A percentile compares a stretch with the other conserved stretches of the same genome.
These are phyloP conservation scores for Tetraselmis striata DNA, from an alignment of 139 green algal species.

Conservation along the genomic window DNA sequence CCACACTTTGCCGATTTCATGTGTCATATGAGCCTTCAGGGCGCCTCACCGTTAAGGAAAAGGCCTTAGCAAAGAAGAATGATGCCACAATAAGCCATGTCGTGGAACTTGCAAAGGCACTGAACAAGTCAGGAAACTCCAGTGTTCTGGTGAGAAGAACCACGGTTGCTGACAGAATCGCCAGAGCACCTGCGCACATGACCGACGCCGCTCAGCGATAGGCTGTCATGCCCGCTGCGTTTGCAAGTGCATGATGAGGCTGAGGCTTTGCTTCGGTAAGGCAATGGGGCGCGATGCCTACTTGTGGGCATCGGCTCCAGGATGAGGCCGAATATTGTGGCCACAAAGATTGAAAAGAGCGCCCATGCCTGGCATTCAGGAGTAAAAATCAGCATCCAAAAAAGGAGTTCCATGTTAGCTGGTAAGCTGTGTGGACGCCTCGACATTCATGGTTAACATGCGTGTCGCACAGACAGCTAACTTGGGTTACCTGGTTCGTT, in stretches of 20 bases:
- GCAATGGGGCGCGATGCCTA: neutral
- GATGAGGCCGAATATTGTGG: slow-evolving; percentile 5
- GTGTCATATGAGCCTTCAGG: neutral
- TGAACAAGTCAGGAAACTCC: neutral
- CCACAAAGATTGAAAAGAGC: slow-evolving; percentile 7
- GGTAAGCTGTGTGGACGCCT: no score
- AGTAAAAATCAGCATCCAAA: no score
- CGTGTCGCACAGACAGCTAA: no score
- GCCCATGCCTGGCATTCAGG: no score
- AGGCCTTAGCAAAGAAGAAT: slow-evolving; percentile 14
- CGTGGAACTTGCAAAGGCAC: neutral
- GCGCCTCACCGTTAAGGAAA: neutral
- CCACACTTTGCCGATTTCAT: neutral
- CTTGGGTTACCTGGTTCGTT: no score
- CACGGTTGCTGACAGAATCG: neutral
- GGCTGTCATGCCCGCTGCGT: no score
- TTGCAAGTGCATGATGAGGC: no score
- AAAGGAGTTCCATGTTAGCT: no score
- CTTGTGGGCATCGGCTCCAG: slow-evolving; percentile 1
- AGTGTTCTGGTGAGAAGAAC: neutral
- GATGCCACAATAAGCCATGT: slow-evolving; percentile 6
- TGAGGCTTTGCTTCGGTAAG: neutral
- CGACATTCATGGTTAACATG: no score
- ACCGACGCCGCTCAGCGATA: neutral
- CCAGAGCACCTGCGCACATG: neutral